Conservation (phyloP, 2,329 filamentous ascomycete species). For the Trichoderma cornu-damae region DNA sequence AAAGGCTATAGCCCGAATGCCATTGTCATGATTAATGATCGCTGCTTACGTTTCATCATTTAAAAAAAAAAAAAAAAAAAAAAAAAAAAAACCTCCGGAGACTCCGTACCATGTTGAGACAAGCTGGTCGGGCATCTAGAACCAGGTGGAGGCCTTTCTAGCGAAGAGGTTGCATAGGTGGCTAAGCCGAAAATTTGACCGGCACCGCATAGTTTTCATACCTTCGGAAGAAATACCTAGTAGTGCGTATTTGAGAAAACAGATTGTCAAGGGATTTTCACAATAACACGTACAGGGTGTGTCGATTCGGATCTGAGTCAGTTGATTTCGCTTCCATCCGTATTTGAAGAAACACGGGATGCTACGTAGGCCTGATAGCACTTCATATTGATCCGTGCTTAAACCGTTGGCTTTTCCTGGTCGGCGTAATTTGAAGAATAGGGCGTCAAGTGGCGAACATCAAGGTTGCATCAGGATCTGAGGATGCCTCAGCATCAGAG, state of each 20-base stretch:
- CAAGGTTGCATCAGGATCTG: slow-evolving; percentile 6
- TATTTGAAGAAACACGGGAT: background rate
- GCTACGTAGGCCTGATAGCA: background rate
- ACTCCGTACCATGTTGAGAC: background rate
- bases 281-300: background rate
- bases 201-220: background rate
- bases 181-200: background rate
- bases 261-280: background rate
- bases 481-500: slow-evolving; percentile 10
- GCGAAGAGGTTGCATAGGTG: background rate
- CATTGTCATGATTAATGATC: background rate
- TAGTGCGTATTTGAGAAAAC: background rate
- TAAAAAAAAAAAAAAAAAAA: no score
- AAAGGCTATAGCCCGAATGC: background rate
- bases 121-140: background rate
- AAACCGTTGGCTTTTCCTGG: background rate
- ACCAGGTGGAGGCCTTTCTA: background rate
- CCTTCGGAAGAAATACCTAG: background rate
- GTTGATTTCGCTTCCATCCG: background rate
- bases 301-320: background rate
- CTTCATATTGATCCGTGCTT: background rate
- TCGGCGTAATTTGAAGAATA: background rate
- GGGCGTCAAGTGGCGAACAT: slow-evolving; percentile 14
- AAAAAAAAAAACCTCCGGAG: no score
- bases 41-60: background rate